Percentiles rank a stretch among this genome's conserved stretches.
Conservation (phyloP, 768 basidiomycete genomes). For the Boletus speciosus region DNA sequence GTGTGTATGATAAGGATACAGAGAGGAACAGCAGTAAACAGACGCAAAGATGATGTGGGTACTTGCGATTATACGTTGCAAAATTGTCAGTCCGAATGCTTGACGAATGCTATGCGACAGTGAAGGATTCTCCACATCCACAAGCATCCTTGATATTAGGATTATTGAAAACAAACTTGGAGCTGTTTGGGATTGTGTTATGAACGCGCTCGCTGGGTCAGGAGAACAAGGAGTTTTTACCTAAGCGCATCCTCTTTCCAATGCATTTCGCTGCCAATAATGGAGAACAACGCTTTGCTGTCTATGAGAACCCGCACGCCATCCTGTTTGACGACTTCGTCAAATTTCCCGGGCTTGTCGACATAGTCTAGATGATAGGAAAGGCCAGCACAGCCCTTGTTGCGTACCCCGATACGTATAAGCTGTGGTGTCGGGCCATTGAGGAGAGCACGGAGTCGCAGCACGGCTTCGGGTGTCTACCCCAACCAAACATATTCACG, state of each 20-base stretch:
- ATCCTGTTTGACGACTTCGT: conserved; percentile 96
- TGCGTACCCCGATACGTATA: conserved; percentile 92
- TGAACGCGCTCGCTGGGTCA: not conserved
- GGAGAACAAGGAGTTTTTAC: conserved; percentile 31
- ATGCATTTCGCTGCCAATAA: conserved; percentile 99
- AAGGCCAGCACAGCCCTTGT: conserved; percentile 95
- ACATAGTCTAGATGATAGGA: conserved; percentile 91
- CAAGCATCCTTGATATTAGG: conserved; percentile 95
- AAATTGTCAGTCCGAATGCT: conserved; percentile 8
- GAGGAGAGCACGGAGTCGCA: conserved; percentile 67
- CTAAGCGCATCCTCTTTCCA: conserved; percentile 93
- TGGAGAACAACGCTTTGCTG: conserved; percentile 93
- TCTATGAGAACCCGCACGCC: conserved; percentile 93
- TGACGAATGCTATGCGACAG: conserved; percentile 36
- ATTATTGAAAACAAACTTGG: conserved; percentile 82
- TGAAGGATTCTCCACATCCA: conserved; percentile 93
- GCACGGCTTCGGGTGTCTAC: conserved; percentile 78
- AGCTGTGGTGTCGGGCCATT: conserved; percentile 85
- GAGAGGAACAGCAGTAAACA: conserved; percentile 2
- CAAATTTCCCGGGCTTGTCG: conserved; percentile 83
- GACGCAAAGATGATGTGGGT: conserved; percentile 7
- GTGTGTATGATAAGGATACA: conserved; percentile 31
- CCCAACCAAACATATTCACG: not conserved
- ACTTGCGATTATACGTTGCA: conserved; percentile 6
- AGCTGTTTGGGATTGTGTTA: conserved; percentile 39